Evolutionary conservation across 768 basidiomycete genomes (phyloP).

Genomic region (Kwoniella sp.): DNA sequence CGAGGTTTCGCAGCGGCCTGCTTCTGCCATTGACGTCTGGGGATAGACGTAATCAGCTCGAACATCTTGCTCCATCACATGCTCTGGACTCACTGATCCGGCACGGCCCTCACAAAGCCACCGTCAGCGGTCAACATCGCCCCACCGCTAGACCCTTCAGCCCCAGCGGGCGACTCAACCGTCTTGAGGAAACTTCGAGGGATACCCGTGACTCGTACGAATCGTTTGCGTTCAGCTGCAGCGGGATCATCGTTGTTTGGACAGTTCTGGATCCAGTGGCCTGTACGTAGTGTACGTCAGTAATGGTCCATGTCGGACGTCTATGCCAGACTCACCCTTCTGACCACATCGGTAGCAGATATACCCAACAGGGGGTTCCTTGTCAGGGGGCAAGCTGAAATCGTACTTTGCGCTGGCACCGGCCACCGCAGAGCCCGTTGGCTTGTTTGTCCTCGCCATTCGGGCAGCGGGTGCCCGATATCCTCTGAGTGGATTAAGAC

Average conservation of each 20-base stretch:
- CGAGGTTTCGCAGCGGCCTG: conserved; percentile 62
- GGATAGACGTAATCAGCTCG: background rate
- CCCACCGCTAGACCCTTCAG: conserved; percentile 59
- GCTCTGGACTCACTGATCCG: conserved; percentile 71
- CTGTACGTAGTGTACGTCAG: conserved; percentile 52
- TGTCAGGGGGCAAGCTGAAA: conserved; percentile 59
- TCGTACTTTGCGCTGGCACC: conserved; percentile 51
- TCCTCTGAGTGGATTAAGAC: background rate
- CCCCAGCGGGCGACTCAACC: conserved; percentile 66
- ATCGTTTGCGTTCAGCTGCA: conserved; percentile 87
- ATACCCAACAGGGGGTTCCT: conserved; percentile 71
- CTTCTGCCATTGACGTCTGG: conserved; percentile 92
- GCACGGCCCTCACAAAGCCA: conserved; percentile 93
- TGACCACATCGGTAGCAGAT: conserved; percentile 98
- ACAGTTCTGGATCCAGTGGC: conserved; percentile 99
- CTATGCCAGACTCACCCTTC: conserved; percentile 62
- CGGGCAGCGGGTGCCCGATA: conserved; percentile 17
- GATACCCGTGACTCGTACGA: conserved; percentile 97
- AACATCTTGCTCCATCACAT: background rate
- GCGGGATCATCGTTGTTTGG: conserved; percentile 95
- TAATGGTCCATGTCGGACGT: background rate
- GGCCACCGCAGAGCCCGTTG: conserved; percentile 9
- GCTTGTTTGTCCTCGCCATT: conserved; percentile 11
- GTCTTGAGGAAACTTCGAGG: conserved; percentile 95
- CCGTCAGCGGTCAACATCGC: conserved; percentile 99